Percentiles rank a stretch among this genome's conserved stretches.
These are phyloP conservation scores for Filobasidium wieringae DNA, from an alignment of 768 basidiomycete species.

Conservation along the genomic window DNA sequence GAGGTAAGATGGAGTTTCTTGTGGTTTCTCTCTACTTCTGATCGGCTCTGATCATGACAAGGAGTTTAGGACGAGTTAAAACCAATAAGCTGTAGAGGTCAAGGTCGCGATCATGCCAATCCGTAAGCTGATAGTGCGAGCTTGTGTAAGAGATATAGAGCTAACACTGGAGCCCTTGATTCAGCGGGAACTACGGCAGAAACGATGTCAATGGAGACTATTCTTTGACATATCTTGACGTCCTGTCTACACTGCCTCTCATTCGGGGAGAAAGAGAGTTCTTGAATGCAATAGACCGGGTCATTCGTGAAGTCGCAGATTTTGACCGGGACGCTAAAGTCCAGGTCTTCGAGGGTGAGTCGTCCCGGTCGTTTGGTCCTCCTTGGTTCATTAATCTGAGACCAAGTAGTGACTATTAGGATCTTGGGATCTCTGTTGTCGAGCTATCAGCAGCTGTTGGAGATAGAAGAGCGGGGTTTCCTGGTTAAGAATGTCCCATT, in stretches of 20 bases:
- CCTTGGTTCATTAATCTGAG: background rate
- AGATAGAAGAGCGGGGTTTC: slow-evolving; percentile 2
- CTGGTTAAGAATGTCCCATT: no score
- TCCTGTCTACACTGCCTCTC: slow-evolving; percentile 72
- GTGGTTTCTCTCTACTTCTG: no score
- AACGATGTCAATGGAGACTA: slow-evolving; percentile 96
- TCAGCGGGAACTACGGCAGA: slow-evolving; percentile 56
- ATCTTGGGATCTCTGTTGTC: slow-evolving; percentile 69
- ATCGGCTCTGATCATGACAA: background rate
- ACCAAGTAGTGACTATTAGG: slow-evolving; percentile 63
- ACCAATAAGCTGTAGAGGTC: slow-evolving; percentile 72
- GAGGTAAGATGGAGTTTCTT: slow-evolving; percentile 44
- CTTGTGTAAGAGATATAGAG: background rate
- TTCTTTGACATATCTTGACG: slow-evolving; percentile 48
- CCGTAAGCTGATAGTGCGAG: slow-evolving; percentile 56
- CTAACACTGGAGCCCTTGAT: slow-evolving; percentile 15
- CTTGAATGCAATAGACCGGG: slow-evolving; percentile 67
- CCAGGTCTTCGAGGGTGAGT: slow-evolving; percentile 72
- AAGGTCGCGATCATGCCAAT: slow-evolving; percentile 75
- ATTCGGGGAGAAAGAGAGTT: slow-evolving; percentile 60
- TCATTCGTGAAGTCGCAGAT: slow-evolving; percentile 61
- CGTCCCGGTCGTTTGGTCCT: no score
- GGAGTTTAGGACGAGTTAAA: slow-evolving; percentile 51
- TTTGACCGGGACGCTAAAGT: slow-evolving; percentile 91
- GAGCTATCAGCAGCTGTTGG: slow-evolving; percentile 31